Percentiles rank a stretch among this genome's conserved stretches.
Evolutionary conservation across 306 rosid genomes (phyloP).

Genomic region (Inga oerstediana): DNA sequence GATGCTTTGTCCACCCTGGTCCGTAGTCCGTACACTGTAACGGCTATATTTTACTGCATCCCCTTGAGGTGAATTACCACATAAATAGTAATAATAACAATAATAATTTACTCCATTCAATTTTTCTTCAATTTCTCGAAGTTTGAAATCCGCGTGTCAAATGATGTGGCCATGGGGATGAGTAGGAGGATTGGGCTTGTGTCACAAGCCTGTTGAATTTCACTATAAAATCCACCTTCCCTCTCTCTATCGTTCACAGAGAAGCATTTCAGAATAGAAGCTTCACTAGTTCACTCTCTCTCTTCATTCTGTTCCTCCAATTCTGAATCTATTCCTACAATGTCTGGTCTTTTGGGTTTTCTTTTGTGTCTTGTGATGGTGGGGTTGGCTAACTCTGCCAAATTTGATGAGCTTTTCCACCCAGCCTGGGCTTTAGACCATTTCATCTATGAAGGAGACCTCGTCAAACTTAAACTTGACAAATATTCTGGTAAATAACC

Average conservation of each 20-base stretch:
- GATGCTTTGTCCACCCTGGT: constrained; percentile 31
- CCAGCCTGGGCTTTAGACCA: constrained; percentile 88
- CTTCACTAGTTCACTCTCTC: neutral
- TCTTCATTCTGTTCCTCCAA: neutral
- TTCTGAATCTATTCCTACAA: neutral
- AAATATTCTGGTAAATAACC: constrained; percentile 61
- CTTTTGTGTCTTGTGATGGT: constrained; percentile 44
- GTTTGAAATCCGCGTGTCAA: constrained; percentile 55
- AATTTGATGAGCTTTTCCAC: constrained; percentile 80
- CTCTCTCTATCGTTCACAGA: neutral
- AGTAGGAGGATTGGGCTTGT: constrained; percentile 32
- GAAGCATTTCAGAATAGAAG: constrained; percentile 23
- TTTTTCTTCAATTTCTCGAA: constrained; percentile 6
- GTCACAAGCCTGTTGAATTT: neutral
- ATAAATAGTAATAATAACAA: too few species aligned
- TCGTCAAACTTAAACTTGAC: constrained; percentile 79
- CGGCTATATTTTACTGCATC: constrained; percentile 33
- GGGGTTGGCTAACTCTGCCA: constrained; percentile 54
- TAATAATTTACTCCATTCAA: neutral
- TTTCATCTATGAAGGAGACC: constrained; percentile 66
- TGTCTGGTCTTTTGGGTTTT: constrained; percentile 31
- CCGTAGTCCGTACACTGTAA: neutral
- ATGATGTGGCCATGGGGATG: constrained; percentile 42
- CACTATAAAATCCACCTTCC: constrained; percentile 59
- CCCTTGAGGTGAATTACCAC: neutral